Conservation (phyloP, 164 flowering plant genomes). For the Dillenia suffruticosa region DNA sequence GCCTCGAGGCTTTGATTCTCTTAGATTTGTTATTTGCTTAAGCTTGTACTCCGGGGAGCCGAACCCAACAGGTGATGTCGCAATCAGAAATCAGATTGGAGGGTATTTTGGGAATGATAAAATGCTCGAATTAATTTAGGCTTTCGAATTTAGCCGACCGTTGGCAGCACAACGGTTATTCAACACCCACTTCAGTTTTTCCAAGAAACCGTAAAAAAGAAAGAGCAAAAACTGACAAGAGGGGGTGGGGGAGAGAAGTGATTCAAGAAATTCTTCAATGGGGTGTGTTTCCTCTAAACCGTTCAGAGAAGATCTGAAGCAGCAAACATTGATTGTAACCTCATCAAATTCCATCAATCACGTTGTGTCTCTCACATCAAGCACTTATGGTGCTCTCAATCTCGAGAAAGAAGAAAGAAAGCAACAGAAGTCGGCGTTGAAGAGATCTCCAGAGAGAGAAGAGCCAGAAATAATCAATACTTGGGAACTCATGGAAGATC, state of each 20-base stretch:
- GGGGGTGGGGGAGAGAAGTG: neutral
- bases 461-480: conserved; percentile 78
- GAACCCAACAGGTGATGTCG: no score
- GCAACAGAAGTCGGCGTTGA: conserved; percentile 13
- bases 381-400: conserved; percentile 72
- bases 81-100: no score
- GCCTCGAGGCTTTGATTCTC: no score
- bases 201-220: neutral
- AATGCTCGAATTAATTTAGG: no score
- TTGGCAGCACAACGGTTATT: neutral
- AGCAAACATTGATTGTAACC: conserved; percentile 18
- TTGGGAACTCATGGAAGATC: conserved; percentile 85
- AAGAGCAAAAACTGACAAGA: neutral
- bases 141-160: no score
- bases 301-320: conserved; percentile 32
- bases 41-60: no score
- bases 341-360: conserved; percentile 38
- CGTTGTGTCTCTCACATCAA: conserved; percentile 89
- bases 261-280: conserved; percentile 33
- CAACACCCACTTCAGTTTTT: neutral
- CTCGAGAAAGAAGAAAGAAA: conserved; percentile 37
- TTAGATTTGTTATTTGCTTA: no score
- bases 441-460: conserved; percentile 32
- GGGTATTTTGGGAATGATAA: no score
- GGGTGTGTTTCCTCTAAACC: conserved; percentile 87